A percentile compares a stretch with the other conserved stretches of the same genome.
phyloP scores from a whole-genome alignment of 805 yeast genomes.

The Candida patagonica region DNA sequence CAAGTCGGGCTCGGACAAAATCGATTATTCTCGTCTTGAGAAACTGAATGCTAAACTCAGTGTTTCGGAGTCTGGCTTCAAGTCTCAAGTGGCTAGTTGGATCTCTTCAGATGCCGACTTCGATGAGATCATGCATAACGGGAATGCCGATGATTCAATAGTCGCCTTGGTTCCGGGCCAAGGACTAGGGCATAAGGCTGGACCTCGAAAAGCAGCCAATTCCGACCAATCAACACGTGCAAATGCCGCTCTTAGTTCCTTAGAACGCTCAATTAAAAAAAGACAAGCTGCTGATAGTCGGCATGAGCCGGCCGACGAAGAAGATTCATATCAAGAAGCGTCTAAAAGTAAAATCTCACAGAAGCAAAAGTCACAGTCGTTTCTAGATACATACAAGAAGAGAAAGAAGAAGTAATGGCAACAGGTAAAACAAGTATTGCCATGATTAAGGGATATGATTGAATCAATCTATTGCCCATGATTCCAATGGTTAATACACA shows the following conservation, averaged over 20 bases:
- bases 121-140: conserved; percentile 2
- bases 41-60: background rate
- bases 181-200: conserved; percentile 1
- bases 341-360: conserved; percentile 4
- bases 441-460: too few species aligned
- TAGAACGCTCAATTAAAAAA: conserved; percentile 1
- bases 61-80: background rate
- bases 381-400: conserved; percentile 12
- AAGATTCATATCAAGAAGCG: conserved; percentile 3
- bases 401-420: conserved; percentile 1
- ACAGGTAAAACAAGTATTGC: too few species aligned
- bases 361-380: conserved; percentile 6
- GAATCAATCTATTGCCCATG: too few species aligned
- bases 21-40: background rate
- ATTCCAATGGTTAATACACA: too few species aligned
- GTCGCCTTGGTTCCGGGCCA: conserved; percentile 1
- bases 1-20: background rate
- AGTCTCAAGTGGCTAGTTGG: conserved; percentile 1
- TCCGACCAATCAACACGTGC: background rate
- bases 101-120: background rate
- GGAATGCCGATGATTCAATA: background rate
- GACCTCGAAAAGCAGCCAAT: background rate
- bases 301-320: background rate
- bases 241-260: background rate
- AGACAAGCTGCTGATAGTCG: background rate